Conservation (phyloP, 192 early-diverging fungal species). For the Coemansia sp. region DNA sequence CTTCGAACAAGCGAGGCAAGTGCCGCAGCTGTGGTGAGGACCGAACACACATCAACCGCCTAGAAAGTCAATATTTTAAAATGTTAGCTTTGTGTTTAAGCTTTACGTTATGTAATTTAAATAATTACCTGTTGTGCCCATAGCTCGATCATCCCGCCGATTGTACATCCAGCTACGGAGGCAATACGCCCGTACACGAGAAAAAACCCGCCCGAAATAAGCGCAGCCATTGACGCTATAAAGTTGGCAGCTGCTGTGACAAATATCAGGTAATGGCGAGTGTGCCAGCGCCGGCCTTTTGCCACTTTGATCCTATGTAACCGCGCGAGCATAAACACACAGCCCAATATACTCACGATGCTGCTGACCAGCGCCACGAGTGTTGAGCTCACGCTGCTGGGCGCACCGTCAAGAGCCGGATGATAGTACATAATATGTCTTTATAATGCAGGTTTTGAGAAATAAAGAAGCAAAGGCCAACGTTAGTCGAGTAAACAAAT, state of each 20-base stretch:
- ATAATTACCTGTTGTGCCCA: slow-evolving; percentile 40
- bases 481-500: too few relatives aligned
- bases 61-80: slow-evolving; percentile 4
- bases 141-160: slow-evolving; percentile 44
- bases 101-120: not conserved
- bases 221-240: slow-evolving; percentile 8
- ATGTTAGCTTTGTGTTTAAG: not conserved
- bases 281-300: slow-evolving; percentile 14
- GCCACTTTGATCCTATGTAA: not conserved
- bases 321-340: slow-evolving; percentile 14
- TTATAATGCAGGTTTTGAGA: too few relatives aligned
- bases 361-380: slow-evolving; percentile 24
- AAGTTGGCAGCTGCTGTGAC: slow-evolving; percentile 18
- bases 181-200: slow-evolving; percentile 38
- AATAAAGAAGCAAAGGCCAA: too few relatives aligned
- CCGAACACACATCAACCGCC: slow-evolving; percentile 29
- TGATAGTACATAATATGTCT: slow-evolving; percentile 27
- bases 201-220: slow-evolving; percentile 34
- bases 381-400: slow-evolving; percentile 47
- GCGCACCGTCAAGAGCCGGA: slow-evolving; percentile 38
- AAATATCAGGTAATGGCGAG: slow-evolving; percentile 33
- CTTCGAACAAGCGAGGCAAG: slow-evolving; percentile 24
- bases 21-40: slow-evolving; percentile 25
- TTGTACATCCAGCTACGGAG: slow-evolving; percentile 28
- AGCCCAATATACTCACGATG: slow-evolving; percentile 24